Evolutionary conservation across 2,329 filamentous ascomycete species (phyloP).

Genomic region (Penicillium sp.): DNA sequence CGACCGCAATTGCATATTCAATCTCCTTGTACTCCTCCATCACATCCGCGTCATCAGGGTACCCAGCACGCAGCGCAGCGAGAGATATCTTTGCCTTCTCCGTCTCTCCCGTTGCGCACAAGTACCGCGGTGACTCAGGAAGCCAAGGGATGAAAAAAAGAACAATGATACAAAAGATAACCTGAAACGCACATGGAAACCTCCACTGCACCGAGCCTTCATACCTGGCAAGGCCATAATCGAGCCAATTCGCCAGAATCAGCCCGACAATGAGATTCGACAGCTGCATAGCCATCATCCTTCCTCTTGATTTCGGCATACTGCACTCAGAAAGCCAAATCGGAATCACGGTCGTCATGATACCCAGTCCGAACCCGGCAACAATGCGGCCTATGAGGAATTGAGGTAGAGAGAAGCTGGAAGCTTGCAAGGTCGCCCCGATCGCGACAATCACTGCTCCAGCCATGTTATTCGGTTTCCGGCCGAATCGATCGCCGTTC

Average conservation of each 20-base stretch:
- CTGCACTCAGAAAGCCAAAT: constrained; percentile 23
- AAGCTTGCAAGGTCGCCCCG: constrained; percentile 24
- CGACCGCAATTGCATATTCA: constrained; percentile 18
- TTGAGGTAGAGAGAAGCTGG: constrained; percentile 16
- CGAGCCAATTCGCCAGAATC: constrained; percentile 27
- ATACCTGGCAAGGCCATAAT: constrained; percentile 26
- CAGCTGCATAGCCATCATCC: constrained; percentile 30
- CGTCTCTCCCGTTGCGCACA: constrained; percentile 20
- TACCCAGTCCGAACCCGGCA: constrained; percentile 23
- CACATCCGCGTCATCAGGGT: constrained; percentile 9
- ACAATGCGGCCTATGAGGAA: constrained; percentile 26
- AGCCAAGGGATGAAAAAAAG: constrained; percentile 20
- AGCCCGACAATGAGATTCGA: constrained; percentile 16
- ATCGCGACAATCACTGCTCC: constrained; percentile 31
- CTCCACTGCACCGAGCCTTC: constrained; percentile 23
- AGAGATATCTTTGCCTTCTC: constrained; percentile 17
- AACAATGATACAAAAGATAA: constrained; percentile 18
- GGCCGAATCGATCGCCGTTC: constrained; percentile 44
- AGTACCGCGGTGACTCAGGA: constrained; percentile 26
- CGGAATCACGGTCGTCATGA: constrained; percentile 26
- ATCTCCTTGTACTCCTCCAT: constrained; percentile 21
- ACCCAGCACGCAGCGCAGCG: constrained; percentile 14
- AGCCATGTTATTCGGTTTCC: constrained; percentile 41
- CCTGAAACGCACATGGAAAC: constrained; percentile 24
- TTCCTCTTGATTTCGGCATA: constrained; percentile 7